phyloP scores from a whole-genome alignment of 305 asterid genomes.

The Nicotiana rustica region DNA sequence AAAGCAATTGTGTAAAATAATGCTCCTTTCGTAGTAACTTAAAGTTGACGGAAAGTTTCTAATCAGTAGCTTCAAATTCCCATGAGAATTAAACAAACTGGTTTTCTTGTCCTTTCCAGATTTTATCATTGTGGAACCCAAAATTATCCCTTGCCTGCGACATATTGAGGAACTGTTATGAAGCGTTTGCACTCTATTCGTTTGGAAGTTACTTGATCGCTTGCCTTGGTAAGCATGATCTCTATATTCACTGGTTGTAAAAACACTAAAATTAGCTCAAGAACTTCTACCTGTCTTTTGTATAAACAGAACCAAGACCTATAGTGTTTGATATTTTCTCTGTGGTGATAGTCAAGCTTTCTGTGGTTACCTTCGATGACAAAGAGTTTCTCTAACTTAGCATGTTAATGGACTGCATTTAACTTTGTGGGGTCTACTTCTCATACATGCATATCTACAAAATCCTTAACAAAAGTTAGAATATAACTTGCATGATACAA shows the following conservation, averaged over 20 bases:
- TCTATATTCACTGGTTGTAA: not conserved
- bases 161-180: slow-evolving; percentile 90
- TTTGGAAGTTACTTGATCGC: slow-evolving; percentile 95
- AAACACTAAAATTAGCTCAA: not conserved
- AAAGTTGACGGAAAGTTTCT: not conserved
- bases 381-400: not conserved
- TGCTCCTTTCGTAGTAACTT: not conserved
- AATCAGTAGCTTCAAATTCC: slow-evolving; percentile 2
- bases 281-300: not conserved
- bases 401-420: not conserved
- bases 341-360: not conserved
- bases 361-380: not conserved
- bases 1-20: not conserved
- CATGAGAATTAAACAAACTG: not conserved
- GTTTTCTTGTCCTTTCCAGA: slow-evolving; percentile 49
- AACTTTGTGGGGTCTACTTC: not conserved
- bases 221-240: slow-evolving; percentile 77
- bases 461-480: not conserved
- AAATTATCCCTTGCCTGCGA: slow-evolving; percentile 82
- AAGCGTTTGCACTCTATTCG: slow-evolving; percentile 93
- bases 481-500: not conserved
- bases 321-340: not conserved
- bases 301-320: not conserved
- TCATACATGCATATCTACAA: not conserved
- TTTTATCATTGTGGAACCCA: slow-evolving; percentile 76